Evolutionary conservation across 192 early-diverging fungal species (phyloP).

Genomic region (Coemansia sp.): DNA sequence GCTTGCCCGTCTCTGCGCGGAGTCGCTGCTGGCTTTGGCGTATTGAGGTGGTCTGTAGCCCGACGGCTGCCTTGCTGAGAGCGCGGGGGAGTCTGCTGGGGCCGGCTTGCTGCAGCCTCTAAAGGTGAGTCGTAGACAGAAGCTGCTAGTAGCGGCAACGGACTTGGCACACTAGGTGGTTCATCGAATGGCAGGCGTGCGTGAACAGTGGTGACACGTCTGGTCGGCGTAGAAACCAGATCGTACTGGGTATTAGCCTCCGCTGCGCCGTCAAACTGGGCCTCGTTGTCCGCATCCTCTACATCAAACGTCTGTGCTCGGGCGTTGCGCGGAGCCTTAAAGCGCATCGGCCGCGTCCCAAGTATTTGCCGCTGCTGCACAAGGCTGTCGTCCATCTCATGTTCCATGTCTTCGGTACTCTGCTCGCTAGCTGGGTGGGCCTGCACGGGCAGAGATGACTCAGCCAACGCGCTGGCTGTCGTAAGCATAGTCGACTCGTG

Average conservation of each 20-base stretch:
- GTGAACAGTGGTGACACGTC: not conserved
- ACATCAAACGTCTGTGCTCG: conserved; percentile 37
- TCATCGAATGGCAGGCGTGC: not conserved
- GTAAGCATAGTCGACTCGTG: not conserved
- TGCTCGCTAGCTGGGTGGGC: not conserved
- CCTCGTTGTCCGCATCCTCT: conserved; percentile 23
- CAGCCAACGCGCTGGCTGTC: not conserved
- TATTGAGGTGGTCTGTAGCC: not conserved
- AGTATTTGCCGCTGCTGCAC: conserved; percentile 20
- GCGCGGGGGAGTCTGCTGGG: not conserved
- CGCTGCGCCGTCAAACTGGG: not conserved
- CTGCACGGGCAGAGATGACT: not conserved
- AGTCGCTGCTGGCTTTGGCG: conserved; percentile 1
- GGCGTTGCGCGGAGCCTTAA: conserved; percentile 45
- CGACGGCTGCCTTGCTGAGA: not conserved
- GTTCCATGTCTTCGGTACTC: not conserved
- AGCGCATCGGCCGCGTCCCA: conserved; percentile 36
- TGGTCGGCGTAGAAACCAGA: not conserved
- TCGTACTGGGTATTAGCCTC: not conserved
- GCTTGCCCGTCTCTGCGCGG: conserved; percentile 4
- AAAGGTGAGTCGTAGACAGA: not conserved
- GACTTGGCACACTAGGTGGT: not conserved
- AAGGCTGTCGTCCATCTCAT: conserved; percentile 4
- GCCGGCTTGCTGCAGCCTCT: not conserved
- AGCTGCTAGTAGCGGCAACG: not conserved